Percentiles rank a stretch among this genome's conserved stretches.
Evolutionary conservation across 495 filamentous ascomycete genomes (phyloP).

Genomic region (Pyrenula massariospora): DNA sequence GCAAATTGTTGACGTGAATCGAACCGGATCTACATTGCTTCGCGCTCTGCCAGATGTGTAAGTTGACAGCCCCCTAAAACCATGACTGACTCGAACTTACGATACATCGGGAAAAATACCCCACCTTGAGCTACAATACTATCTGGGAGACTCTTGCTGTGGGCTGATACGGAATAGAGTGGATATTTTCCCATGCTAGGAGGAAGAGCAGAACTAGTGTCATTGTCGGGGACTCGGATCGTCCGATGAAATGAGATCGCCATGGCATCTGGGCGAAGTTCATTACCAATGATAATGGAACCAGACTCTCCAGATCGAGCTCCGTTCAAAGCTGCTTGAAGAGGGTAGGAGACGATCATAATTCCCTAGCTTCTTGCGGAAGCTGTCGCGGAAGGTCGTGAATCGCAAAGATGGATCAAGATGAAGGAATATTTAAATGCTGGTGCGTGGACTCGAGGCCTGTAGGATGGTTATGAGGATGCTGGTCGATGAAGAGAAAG

Average conservation of each 20-base stretch:
- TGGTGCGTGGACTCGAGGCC: too few relatives aligned
- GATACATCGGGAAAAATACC: constrained; percentile 31
- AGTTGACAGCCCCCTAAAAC: neutral
- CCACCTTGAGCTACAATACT: constrained; percentile 26
- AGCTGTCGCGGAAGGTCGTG: too few relatives aligned
- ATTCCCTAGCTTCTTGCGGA: too few relatives aligned
- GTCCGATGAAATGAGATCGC: constrained; percentile 26
- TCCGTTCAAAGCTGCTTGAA: too few relatives aligned
- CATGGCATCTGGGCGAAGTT: too few relatives aligned
- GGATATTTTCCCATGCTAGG: constrained; percentile 25
- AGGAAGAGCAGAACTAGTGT: constrained; percentile 17
- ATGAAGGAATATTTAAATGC: too few relatives aligned
- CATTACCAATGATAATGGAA: too few relatives aligned
- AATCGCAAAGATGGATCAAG: too few relatives aligned
- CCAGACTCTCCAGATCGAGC: too few relatives aligned
- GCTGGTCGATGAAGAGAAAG: too few relatives aligned
- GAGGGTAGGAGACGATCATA: too few relatives aligned
- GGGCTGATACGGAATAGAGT: constrained; percentile 21
- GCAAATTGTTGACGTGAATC: constrained; percentile 17
- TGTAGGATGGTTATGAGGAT: too few relatives aligned
- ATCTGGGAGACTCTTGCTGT: constrained; percentile 14
- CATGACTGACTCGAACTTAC: constrained; percentile 3
- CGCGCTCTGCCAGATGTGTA: constrained; percentile 12
- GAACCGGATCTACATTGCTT: constrained; percentile 37
- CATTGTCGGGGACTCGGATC: constrained; percentile 32